Evolutionary conservation across 2,329 filamentous ascomycete species (phyloP), one percentile per base, ranked within the genome.

Genomic region (Beauveria medogensis): DNA sequence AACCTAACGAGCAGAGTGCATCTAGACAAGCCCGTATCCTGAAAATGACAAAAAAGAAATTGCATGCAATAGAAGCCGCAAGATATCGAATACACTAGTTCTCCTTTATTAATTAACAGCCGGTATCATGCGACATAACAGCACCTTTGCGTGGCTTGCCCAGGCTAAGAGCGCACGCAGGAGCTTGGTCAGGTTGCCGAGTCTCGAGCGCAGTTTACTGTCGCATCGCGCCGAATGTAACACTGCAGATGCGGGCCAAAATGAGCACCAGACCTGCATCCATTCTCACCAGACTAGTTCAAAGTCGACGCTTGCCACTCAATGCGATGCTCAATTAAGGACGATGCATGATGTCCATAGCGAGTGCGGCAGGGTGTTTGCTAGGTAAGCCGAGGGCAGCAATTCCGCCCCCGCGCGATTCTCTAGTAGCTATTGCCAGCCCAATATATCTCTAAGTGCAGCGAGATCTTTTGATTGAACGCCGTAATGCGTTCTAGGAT

Each of bases 211-310:
- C 47, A 52, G 24, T 52, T n/a, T 30, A 51, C n/a, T 24, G 56
- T 59, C 37, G 37, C 34, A 59, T 59, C 44, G 47, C 37, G 56
- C 56, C 37, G 37, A 52, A 52, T 59, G 56, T 40, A 34, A 59
- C 56, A 14, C 56, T 59, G n/a, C 47, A 52, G 20, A 59, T 44
- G 56, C 56, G 43, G 56, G 37, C 37, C 56, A 43, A 44, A 52
- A 44, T 59, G 56, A 59, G 47, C 56, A 59, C 56, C 47, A n/a
- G 56, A 59, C 47, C 56, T 59, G 44, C 40, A 30, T 55, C 43
- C 26, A 14, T 18, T 47, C 43, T 47, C n/a, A 6, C 12, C 28
- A 46, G 18, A 12, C 46, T 12, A 57, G 22, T 34, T 28, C 9
- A 20, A 28, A 16, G 18, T 22, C 40, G 12, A 28, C 37, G 20